Evolutionary conservation across 2,329 filamentous ascomycete species (phyloP).

Genomic region (Trichoderma lentiforme): DNA sequence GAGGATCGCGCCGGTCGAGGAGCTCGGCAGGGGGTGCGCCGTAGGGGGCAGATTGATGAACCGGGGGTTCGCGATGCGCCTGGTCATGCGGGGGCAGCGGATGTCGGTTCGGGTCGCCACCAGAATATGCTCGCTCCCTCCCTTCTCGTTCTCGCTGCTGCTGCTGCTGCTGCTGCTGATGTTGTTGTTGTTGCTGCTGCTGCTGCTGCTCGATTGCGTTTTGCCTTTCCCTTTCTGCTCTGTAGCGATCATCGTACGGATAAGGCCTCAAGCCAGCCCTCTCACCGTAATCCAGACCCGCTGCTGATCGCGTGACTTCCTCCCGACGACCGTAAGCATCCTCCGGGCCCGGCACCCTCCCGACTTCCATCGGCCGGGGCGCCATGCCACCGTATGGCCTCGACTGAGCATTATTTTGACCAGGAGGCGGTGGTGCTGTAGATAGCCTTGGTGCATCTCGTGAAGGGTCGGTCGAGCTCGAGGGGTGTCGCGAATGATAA

Average conservation of each 20-base stretch:
- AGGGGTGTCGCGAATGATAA: conserved; percentile 51
- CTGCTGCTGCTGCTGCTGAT: conserved; percentile 27
- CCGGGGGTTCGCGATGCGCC: conserved; percentile 44
- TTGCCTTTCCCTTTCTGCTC: conserved; percentile 47
- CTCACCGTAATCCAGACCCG: conserved; percentile 52
- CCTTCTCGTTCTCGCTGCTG: conserved; percentile 42
- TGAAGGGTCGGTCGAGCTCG: conserved; percentile 44
- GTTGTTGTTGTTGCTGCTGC: conserved; percentile 23
- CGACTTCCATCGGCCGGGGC: conserved; percentile 46
- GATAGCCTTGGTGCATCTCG: conserved; percentile 39
- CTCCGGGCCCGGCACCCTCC: conserved; percentile 37
- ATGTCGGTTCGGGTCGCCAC: conserved; percentile 44
- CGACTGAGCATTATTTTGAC: conserved; percentile 49
- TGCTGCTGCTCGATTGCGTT: conserved; percentile 41
- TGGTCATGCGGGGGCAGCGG: conserved; percentile 37
- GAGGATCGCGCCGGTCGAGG: conserved; percentile 35
- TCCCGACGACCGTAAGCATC: conserved; percentile 51
- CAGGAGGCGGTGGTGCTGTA: conserved; percentile 45
- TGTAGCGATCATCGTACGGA: conserved; percentile 53
- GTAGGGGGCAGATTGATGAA: conserved; percentile 43
- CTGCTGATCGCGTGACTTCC: conserved; percentile 38
- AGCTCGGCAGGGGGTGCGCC: conserved; percentile 41
- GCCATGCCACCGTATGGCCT: conserved; percentile 46
- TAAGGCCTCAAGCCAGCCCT: conserved; percentile 42
- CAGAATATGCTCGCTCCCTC: conserved; percentile 48